Conservation (phyloP, 2,329 filamentous ascomycete genomes). For the Penicillium sp. region DNA sequence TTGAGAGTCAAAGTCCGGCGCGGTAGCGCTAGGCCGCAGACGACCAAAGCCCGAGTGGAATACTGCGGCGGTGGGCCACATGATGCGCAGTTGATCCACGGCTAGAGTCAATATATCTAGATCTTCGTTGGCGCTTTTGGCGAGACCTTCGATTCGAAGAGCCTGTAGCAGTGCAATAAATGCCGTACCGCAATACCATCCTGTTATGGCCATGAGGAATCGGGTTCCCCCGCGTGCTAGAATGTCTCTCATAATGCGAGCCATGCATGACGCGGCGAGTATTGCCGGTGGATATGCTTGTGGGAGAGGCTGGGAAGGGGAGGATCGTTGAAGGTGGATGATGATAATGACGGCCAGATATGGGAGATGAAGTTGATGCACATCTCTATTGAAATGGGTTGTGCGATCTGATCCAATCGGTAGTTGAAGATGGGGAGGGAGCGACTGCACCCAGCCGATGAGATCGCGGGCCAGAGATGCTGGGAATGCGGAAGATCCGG, state of each 20-base stretch:
- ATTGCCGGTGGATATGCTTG: conserved; percentile 40
- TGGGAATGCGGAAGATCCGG: conserved; percentile 20
- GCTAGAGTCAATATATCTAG: conserved; percentile 35
- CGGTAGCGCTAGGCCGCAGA: conserved; percentile 29
- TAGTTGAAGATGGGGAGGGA: conserved; percentile 37
- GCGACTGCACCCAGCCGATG: conserved; percentile 37
- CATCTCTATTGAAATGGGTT: neutral
- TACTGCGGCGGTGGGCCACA: conserved; percentile 42
- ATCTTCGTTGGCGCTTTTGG: conserved; percentile 35
- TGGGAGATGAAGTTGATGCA: neutral
- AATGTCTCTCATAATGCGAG: conserved; percentile 42
- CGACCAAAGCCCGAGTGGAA: conserved; percentile 28
- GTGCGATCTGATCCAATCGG: conserved; percentile 21
- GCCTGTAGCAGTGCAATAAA: conserved; percentile 46
- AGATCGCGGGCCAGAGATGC: conserved; percentile 35
- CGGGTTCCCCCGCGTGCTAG: conserved; percentile 41
- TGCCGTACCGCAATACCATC: conserved; percentile 47
- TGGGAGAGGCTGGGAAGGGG: conserved; percentile 41
- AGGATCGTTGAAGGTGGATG: conserved; percentile 38
- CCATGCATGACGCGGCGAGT: conserved; percentile 42
- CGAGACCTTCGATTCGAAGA: conserved; percentile 33
- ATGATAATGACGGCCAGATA: conserved; percentile 1
- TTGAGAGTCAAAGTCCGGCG: conserved; percentile 11
- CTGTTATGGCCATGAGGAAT: conserved; percentile 47
- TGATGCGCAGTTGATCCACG: conserved; percentile 34